Conservation (phyloP, 1,139 yeast species). For the Taphrina sp. region DNA sequence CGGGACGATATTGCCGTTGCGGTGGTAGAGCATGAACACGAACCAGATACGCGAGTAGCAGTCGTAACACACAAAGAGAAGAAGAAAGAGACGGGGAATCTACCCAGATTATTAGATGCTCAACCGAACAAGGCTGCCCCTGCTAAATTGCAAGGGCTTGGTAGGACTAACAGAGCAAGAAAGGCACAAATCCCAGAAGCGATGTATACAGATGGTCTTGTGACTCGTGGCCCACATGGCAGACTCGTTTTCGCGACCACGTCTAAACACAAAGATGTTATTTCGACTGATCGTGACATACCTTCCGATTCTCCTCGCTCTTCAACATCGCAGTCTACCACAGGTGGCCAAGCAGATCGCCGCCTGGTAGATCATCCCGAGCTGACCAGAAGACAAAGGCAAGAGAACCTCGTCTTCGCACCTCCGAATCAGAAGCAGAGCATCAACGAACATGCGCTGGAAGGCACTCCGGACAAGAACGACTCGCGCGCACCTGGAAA, state of each 20-base stretch:
- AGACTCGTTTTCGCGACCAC: constrained; percentile 9
- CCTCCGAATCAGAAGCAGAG: background rate
- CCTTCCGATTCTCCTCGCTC: background rate
- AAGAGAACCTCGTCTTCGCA: background rate
- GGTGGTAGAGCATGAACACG: no score
- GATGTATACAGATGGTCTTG: background rate
- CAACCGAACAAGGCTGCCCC: no score
- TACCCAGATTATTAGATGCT: no score
- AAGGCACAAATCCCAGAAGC: no score
- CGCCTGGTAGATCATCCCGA: constrained; percentile 1
- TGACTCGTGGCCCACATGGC: constrained; percentile 22
- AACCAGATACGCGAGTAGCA: no score
- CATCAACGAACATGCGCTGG: background rate
- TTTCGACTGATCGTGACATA: background rate
- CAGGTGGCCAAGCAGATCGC: background rate
- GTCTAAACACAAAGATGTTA: no score
- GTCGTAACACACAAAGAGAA: no score
- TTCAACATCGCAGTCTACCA: no score
- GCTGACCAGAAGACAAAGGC: background rate
- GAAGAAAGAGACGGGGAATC: no score
- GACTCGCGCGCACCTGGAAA: background rate
- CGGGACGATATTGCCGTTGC: no score
- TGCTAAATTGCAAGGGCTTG: no score
- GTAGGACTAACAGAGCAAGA: no score
- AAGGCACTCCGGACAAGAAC: background rate